Percentiles rank a stretch among this genome's conserved stretches.
These are phyloP conservation scores for Dryadomyces quercivorus DNA, from an alignment of 2,329 filamentous ascomycete genomes.

Conservation along the genomic window DNA sequence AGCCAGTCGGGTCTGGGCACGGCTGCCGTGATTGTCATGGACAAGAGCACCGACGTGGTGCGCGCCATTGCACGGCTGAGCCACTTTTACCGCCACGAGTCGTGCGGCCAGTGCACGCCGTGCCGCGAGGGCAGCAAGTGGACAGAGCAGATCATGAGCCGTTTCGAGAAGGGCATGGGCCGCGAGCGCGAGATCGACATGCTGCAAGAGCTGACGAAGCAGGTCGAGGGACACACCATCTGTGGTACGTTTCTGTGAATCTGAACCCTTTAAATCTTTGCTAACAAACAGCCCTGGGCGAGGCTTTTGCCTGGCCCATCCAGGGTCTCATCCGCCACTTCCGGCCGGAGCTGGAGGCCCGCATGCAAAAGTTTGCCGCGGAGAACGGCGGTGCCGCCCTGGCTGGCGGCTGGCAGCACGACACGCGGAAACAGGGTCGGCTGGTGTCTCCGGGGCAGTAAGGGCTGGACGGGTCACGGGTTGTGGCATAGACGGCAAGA, in stretches of 20 bases:
- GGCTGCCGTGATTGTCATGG: constrained; percentile 97
- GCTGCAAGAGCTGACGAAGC: constrained; percentile 98
- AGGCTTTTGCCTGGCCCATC: constrained; percentile 97
- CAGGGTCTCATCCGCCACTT: constrained; percentile 98
- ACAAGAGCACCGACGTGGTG: constrained; percentile 94
- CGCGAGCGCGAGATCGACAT: constrained; percentile 94
- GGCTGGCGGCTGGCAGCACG: constrained; percentile 78
- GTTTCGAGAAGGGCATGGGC: constrained; percentile 85
- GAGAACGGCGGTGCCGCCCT: constrained; percentile 61
- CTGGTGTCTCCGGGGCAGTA: constrained; percentile 64
- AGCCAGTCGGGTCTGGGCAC: constrained; percentile 94
- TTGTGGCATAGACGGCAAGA: not conserved
- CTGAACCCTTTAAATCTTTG: not conserved
- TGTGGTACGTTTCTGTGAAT: constrained; percentile 52
- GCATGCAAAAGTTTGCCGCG: constrained; percentile 70
- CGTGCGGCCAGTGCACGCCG: constrained; percentile 97
- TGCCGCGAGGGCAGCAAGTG: constrained; percentile 98
- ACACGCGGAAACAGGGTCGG: constrained; percentile 64
- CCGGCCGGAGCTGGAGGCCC: constrained; percentile 84
- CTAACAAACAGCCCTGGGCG: constrained; percentile 59
- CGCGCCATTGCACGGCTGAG: constrained; percentile 85
- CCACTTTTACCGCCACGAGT: constrained; percentile 98
- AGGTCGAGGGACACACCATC: constrained; percentile 98
- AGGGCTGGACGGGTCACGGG: not conserved
- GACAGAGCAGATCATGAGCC: constrained; percentile 98